A percentile compares a stretch with the other conserved stretches of the same genome.
Conservation (phyloP, 2,329 filamentous ascomycete species). For the Tolypocladium cylindrosporum region DNA sequence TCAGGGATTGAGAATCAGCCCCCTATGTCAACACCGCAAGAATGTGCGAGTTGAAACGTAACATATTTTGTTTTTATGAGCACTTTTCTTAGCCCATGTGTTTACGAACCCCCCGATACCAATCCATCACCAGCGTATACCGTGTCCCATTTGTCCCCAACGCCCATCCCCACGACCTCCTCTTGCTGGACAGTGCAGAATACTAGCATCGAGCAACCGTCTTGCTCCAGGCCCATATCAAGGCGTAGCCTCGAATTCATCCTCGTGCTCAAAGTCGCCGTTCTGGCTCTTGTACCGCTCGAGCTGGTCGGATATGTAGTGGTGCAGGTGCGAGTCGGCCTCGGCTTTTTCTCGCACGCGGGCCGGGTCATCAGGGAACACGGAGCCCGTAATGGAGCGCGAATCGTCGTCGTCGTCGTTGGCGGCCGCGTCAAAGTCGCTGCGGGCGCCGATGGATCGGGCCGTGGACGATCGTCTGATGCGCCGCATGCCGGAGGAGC, state of each 20-base stretch:
- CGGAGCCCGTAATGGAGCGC: constrained; percentile 20
- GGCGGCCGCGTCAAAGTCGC: constrained; percentile 56
- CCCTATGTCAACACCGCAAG: no score
- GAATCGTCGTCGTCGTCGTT: constrained; percentile 34
- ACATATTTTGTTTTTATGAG: background rate
- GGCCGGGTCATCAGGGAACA: constrained; percentile 29
- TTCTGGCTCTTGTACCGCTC: constrained; percentile 47
- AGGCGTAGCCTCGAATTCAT: constrained; percentile 37
- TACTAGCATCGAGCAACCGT: background rate
- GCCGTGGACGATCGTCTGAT: constrained; percentile 72
- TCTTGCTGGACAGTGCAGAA: background rate
- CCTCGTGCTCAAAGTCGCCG: constrained; percentile 20
- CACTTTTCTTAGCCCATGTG: background rate
- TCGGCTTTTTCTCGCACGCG: constrained; percentile 37
- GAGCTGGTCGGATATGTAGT: constrained; percentile 75
- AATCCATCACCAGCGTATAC: background rate
- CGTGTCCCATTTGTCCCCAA: background rate
- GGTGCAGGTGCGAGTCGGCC: constrained; percentile 62
- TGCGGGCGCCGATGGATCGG: constrained; percentile 74
- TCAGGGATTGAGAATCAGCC: background rate
- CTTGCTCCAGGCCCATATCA: constrained; percentile 2
- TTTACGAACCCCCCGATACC: background rate
- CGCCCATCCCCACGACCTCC: background rate
- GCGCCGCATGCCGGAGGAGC: constrained; percentile 33
- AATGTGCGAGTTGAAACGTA: background rate